Conservation (phyloP, 768 basidiomycete genomes). For the Suillus subalutaceus region DNA sequence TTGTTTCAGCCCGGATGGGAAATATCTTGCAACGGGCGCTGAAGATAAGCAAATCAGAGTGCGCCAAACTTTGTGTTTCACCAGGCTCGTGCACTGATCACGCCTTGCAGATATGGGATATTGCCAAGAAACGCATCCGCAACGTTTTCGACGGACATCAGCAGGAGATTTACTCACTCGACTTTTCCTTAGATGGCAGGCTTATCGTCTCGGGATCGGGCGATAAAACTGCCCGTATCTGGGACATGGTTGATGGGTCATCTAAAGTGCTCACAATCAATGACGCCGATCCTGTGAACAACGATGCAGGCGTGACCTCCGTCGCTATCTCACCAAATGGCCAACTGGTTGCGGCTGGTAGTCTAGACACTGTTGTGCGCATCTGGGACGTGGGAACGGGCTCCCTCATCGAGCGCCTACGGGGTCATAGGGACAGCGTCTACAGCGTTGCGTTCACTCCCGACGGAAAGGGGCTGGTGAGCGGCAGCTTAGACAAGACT, state of each 20-base stretch:
- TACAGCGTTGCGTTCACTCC: slow-evolving; percentile 36
- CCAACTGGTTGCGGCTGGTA: slow-evolving; percentile 51
- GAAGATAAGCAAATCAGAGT: slow-evolving; percentile 39
- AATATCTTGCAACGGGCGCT: slow-evolving; percentile 35
- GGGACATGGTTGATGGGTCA: slow-evolving; percentile 34
- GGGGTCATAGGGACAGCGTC: slow-evolving; percentile 33
- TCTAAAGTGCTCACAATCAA: slow-evolving; percentile 36
- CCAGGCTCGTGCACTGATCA: slow-evolving; percentile 8
- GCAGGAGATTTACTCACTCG: slow-evolving; percentile 39
- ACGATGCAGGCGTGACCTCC: slow-evolving; percentile 25
- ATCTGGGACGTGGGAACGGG: slow-evolving; percentile 53
- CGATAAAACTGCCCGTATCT: slow-evolving; percentile 39
- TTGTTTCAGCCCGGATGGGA: slow-evolving; percentile 33
- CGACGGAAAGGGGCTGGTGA: slow-evolving; percentile 24
- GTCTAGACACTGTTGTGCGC: slow-evolving; percentile 53
- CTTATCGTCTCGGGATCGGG: slow-evolving; percentile 39
- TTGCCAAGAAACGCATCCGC: slow-evolving; percentile 29
- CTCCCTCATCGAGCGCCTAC: slow-evolving; percentile 23
- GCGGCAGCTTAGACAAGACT: slow-evolving; percentile 32
- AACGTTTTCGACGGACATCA: slow-evolving; percentile 35
- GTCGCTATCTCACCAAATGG: slow-evolving; percentile 35
- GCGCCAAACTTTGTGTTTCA: slow-evolving; percentile 11
- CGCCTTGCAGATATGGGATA: slow-evolving; percentile 28
- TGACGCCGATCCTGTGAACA: slow-evolving; percentile 23
- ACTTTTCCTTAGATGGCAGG: slow-evolving; percentile 38